Percentiles rank a stretch among this genome's conserved stretches.
Conservation (phyloP, 345 rosid species). For the Ailanthus altissimus region DNA sequence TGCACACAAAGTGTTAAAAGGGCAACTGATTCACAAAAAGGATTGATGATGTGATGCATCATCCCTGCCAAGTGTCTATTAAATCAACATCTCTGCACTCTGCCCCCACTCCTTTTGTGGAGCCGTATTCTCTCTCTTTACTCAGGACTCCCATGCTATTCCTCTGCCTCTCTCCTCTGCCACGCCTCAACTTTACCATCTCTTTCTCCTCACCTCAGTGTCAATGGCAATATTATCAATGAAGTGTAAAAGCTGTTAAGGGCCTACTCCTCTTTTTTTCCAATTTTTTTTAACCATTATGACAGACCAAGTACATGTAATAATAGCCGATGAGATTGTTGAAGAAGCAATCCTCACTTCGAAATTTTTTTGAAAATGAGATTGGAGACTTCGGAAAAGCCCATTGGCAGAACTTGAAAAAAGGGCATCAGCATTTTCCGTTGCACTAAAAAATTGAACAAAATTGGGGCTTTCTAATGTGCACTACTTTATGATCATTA, state of each 20-base stretch:
- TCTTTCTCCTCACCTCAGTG: neutral
- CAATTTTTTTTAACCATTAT: neutral
- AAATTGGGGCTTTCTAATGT: conserved; percentile 11
- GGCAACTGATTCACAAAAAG: conserved; percentile 24
- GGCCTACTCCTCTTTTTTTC: conserved; percentile 3
- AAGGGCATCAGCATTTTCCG: conserved; percentile 1
- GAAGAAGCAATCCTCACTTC: conserved; percentile 12
- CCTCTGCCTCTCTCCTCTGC: conserved; percentile 8
- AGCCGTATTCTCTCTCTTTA: conserved; percentile 2
- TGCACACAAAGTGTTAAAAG: neutral
- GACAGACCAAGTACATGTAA: conserved; percentile 31
- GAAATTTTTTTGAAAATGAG: neutral
- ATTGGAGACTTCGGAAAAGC: neutral
- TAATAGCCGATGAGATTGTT: conserved; percentile 14
- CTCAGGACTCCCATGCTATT: neutral
- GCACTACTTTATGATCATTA: neutral
- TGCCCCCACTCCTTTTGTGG: conserved; percentile 13
- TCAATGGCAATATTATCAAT: conserved; percentile 1
- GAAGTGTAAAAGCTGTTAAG: conserved; percentile 5
- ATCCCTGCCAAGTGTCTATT: conserved; percentile 18
- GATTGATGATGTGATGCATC: conserved; percentile 27
- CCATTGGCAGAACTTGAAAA: neutral
- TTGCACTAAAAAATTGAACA: conserved; percentile 8
- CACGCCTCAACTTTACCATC: neutral
- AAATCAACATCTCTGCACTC: conserved; percentile 1